Evolutionary conservation across 2,329 filamentous ascomycete species (phyloP).

Genomic region (Phyllosticta citrichinensis): DNA sequence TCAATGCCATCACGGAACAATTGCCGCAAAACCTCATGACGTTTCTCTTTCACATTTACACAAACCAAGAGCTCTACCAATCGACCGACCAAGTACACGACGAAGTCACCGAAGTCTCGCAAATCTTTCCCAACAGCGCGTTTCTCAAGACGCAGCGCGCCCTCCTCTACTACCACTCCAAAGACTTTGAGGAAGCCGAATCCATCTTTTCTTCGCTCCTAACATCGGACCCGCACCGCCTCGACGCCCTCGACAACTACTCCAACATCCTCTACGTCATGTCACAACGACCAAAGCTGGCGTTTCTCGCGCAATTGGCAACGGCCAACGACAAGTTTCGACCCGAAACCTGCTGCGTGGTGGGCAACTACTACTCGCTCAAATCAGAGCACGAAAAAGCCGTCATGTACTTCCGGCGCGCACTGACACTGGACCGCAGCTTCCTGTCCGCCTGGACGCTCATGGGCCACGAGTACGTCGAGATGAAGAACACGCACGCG

Average conservation of each 20-base stretch:
- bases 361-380: slow-evolving; percentile 94
- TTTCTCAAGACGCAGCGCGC: slow-evolving; percentile 88
- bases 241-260: slow-evolving; percentile 90
- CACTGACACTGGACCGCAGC: slow-evolving; percentile 76
- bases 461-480: slow-evolving; percentile 98
- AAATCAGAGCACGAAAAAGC: slow-evolving; percentile 95
- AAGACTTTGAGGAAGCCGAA: slow-evolving; percentile 59
- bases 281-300: slow-evolving; percentile 75
- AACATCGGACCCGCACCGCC: slow-evolving; percentile 55
- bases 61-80: slow-evolving; percentile 85
- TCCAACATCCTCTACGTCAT: slow-evolving; percentile 97
- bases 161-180: slow-evolving; percentile 80
- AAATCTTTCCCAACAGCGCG: slow-evolving; percentile 76
- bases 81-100: slow-evolving; percentile 65
- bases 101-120: slow-evolving; percentile 65
- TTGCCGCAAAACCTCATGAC: slow-evolving; percentile 87
- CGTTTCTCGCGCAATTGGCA: slow-evolving; percentile 79
- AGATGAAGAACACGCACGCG: slow-evolving; percentile 96
- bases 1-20: slow-evolving; percentile 59
- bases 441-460: slow-evolving; percentile 95
- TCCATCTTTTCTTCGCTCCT: slow-evolving; percentile 58
- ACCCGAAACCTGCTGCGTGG: slow-evolving; percentile 90
- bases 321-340: slow-evolving; percentile 90
- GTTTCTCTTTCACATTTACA: slow-evolving; percentile 86
- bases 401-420: slow-evolving; percentile 93